phyloP scores from a whole-genome alignment of 495 filamentous ascomycete genomes.

The Trichoderma gamsii region DNA sequence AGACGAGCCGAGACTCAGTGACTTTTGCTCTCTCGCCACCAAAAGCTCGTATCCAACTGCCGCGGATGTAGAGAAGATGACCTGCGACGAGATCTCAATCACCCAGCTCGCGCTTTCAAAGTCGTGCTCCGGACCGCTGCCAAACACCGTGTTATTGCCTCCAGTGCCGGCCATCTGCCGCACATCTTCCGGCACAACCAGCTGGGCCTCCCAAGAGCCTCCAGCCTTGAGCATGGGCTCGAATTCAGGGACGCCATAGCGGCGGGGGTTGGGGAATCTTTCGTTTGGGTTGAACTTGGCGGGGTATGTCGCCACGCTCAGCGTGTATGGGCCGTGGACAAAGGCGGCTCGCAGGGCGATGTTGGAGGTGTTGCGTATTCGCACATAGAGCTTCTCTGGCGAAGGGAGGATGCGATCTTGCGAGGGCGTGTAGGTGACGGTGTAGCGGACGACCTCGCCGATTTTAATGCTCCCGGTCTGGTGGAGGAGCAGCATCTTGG shows the following conservation, averaged over 20 bases:
- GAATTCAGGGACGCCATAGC: conserved; percentile 72
- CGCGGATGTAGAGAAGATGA: conserved; percentile 82
- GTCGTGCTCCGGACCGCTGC: conserved; percentile 29
- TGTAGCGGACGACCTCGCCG: conserved; percentile 87
- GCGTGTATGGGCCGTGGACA: conserved; percentile 88
- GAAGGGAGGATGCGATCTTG: conserved; percentile 80
- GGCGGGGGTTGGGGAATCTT: conserved; percentile 55
- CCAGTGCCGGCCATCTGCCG: conserved; percentile 45
- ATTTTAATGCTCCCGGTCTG: conserved; percentile 86
- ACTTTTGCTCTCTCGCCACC: conserved; percentile 78
- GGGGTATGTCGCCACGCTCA: conserved; percentile 80
- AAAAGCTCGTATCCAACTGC: conserved; percentile 87
- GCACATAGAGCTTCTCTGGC: conserved; percentile 69
- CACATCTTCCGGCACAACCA: conserved; percentile 69
- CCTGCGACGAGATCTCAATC: conserved; percentile 84
- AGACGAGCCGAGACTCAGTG: conserved; percentile 58
- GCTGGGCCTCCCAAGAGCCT: conserved; percentile 69
- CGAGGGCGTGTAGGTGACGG: conserved; percentile 86
- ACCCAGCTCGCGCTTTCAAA: conserved; percentile 71
- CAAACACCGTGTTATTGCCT: conserved; percentile 29
- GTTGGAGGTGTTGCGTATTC: conserved; percentile 85
- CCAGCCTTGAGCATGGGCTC: conserved; percentile 95
- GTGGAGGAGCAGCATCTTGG: conserved; percentile 78
- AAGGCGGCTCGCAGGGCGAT: conserved; percentile 90
- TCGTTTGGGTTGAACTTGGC: conserved; percentile 70